A percentile compares a stretch with the other conserved stretches of the same genome.
These are phyloP conservation scores for Talaromyces albobiverticillius DNA, from an alignment of 2,329 filamentous ascomycete genomes.

Conservation along the genomic window DNA sequence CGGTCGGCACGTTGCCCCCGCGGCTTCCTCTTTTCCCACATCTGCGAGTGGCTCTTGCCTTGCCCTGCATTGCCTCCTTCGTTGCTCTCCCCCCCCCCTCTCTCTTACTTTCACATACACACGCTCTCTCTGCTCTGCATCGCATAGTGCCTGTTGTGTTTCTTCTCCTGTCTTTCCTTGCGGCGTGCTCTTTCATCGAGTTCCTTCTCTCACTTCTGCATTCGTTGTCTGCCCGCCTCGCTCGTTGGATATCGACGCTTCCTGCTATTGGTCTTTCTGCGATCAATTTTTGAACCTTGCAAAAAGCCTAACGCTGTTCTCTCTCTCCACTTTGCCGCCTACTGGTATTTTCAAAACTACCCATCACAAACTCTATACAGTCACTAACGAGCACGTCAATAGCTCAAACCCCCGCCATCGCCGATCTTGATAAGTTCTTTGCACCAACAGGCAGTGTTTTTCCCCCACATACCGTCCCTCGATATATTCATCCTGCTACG, in stretches of 20 bases:
- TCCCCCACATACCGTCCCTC: neutral
- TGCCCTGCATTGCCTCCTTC: neutral
- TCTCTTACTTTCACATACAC: neutral
- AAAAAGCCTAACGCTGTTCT: neutral
- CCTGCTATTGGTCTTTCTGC: neutral
- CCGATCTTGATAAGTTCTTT: neutral
- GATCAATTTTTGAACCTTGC: neutral
- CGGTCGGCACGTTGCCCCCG: slow-evolving; percentile 4
- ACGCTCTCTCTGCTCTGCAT: neutral
- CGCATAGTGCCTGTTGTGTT: neutral
- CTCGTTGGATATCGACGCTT: neutral
- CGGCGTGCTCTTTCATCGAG: neutral
- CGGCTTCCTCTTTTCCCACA: slow-evolving; percentile 4
- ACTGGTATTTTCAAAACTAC: no score
- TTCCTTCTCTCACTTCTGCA: neutral
- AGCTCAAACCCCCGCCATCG: slow-evolving; percentile 2
- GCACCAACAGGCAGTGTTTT: neutral
- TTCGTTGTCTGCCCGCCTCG: neutral
- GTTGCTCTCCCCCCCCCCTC: neutral
- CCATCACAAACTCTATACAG: no score
- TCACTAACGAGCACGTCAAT: no score
- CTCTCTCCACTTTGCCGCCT: neutral
- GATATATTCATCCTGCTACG: neutral
- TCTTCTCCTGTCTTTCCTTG: neutral
- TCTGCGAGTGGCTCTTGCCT: no score